Percentiles rank a stretch among this genome's conserved stretches.
These are phyloP conservation scores for Curvularia sp. DNA, from an alignment of 2,329 filamentous ascomycete species.

Conservation along the genomic window DNA sequence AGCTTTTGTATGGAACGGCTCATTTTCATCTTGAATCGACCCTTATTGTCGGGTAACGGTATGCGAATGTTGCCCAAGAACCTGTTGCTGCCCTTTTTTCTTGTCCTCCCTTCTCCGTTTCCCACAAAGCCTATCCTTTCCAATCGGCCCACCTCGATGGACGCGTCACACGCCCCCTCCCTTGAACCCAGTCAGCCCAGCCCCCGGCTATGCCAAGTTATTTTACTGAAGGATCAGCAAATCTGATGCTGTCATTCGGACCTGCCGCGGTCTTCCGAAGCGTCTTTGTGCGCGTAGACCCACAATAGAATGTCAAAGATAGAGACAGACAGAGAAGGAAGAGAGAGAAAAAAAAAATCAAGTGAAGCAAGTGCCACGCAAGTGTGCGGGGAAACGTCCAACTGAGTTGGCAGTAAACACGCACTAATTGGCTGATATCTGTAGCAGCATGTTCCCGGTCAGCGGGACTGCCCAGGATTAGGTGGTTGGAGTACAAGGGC, in stretches of 20 bases:
- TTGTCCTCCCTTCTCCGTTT: not conserved
- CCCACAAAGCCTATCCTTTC: constrained; percentile 5
- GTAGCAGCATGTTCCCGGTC: constrained; percentile 13
- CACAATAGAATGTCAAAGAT: not conserved
- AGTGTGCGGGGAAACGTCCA: constrained; percentile 17
- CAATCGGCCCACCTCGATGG: constrained; percentile 13
- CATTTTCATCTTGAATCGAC: constrained; percentile 5
- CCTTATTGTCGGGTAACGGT: constrained; percentile 1
- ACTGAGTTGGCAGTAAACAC: constrained; percentile 8
- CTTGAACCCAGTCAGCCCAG: not conserved
- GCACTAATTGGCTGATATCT: constrained; percentile 2
- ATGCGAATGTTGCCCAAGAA: constrained; percentile 4
- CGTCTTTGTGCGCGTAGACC: constrained; percentile 1
- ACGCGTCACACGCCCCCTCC: constrained; percentile 13
- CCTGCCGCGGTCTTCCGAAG: constrained; percentile 11
- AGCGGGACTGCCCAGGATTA: not conserved
- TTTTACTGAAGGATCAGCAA: constrained; percentile 10
- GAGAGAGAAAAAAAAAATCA: constrained; percentile 2
- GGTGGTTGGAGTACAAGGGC: not conserved
- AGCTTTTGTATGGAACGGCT: constrained; percentile 1
- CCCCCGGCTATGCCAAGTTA: not conserved
- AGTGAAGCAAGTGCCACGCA: constrained; percentile 15
- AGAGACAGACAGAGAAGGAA: not conserved
- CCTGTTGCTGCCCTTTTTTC: not conserved
- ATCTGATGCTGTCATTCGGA: constrained; percentile 5